Conservation (phyloP, 2,329 filamentous ascomycete genomes). For the Endoconidiophora polonica region DNA sequence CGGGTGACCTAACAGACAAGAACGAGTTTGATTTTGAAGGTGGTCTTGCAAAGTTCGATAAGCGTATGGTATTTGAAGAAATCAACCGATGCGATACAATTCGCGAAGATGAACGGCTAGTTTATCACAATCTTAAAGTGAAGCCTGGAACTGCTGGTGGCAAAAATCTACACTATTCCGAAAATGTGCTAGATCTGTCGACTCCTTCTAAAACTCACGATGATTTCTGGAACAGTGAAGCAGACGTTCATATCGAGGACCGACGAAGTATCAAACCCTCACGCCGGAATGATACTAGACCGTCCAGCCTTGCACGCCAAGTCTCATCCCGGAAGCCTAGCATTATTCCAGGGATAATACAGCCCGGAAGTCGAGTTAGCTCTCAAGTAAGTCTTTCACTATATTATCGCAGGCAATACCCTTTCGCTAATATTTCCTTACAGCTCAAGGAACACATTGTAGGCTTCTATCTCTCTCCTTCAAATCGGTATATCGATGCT, state of each 20-base stretch:
- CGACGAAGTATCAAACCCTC: slow-evolving; percentile 6
- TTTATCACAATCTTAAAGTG: slow-evolving; percentile 63
- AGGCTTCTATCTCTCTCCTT: slow-evolving; percentile 37
- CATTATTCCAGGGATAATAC: slow-evolving; percentile 21
- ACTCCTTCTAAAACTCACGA: slow-evolving; percentile 23
- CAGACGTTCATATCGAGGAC: slow-evolving; percentile 26
- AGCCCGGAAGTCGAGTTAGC: slow-evolving; percentile 25
- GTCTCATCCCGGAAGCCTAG: slow-evolving; percentile 32
- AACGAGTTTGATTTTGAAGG: slow-evolving; percentile 88
- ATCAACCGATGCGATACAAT: slow-evolving; percentile 77
- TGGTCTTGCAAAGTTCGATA: slow-evolving; percentile 87
- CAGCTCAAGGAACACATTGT: slow-evolving; percentile 18
- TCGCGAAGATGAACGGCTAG: slow-evolving; percentile 79
- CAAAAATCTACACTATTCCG: slow-evolving; percentile 80
- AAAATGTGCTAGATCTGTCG: slow-evolving; percentile 64
- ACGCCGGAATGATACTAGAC: slow-evolving; percentile 9
- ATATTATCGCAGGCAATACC: not conserved
- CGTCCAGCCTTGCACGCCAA: slow-evolving; percentile 3
- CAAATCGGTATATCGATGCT: slow-evolving; percentile 41
- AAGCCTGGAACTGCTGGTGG: slow-evolving; percentile 59
- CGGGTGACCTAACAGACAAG: slow-evolving; percentile 89
- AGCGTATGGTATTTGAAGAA: slow-evolving; percentile 77
- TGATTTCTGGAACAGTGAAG: slow-evolving; percentile 60
- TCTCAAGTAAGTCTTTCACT: slow-evolving; percentile 8
- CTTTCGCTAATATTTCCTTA: not conserved